These are phyloP conservation scores for Mortierella sp. DNA, from an alignment of 371 early-diverging fungal species.

Conservation along the genomic window DNA sequence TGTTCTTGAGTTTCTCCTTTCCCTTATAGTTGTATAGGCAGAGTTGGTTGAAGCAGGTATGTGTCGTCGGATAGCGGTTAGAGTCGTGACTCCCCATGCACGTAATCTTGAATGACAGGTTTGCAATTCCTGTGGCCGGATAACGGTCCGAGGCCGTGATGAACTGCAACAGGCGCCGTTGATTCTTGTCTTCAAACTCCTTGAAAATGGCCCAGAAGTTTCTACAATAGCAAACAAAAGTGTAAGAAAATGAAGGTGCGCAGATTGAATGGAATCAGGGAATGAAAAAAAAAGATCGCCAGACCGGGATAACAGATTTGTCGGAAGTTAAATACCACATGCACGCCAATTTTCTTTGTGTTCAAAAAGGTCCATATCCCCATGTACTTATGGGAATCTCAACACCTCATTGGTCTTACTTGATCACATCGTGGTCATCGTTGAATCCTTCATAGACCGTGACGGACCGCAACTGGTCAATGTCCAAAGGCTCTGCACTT, in stretches of 20 bases:
- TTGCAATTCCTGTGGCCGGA: slow-evolving; percentile 89
- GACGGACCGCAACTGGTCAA: slow-evolving; percentile 79
- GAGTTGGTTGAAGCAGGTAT: slow-evolving; percentile 98
- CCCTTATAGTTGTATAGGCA: slow-evolving; percentile 83
- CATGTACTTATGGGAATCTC: neutral
- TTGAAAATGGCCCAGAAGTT: slow-evolving; percentile 94
- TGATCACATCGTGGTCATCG: slow-evolving; percentile 68
- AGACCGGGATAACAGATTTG: neutral
- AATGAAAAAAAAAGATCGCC: neutral
- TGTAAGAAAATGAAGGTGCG: neutral
- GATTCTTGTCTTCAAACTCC: slow-evolving; percentile 73
- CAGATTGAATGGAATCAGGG: slow-evolving; percentile 16
- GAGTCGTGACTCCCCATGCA: slow-evolving; percentile 80
- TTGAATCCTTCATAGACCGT: slow-evolving; percentile 87
- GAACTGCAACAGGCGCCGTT: slow-evolving; percentile 90
- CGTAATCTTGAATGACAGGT: slow-evolving; percentile 81
- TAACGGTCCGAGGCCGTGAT: slow-evolving; percentile 98
- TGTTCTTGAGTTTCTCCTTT: slow-evolving; percentile 81
- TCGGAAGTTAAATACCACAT: slow-evolving; percentile 4
- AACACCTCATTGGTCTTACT: slow-evolving; percentile 26
- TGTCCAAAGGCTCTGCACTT: slow-evolving; percentile 84
- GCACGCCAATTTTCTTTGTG: slow-evolving; percentile 10
- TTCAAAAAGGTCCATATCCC: neutral
- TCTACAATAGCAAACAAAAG: slow-evolving; percentile 44
- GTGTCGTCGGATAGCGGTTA: slow-evolving; percentile 89